Percentiles rank a stretch among this genome's conserved stretches.
phyloP scores from a whole-genome alignment of 257 asterid genomes.

The Dorcoceras hygrometricum region DNA sequence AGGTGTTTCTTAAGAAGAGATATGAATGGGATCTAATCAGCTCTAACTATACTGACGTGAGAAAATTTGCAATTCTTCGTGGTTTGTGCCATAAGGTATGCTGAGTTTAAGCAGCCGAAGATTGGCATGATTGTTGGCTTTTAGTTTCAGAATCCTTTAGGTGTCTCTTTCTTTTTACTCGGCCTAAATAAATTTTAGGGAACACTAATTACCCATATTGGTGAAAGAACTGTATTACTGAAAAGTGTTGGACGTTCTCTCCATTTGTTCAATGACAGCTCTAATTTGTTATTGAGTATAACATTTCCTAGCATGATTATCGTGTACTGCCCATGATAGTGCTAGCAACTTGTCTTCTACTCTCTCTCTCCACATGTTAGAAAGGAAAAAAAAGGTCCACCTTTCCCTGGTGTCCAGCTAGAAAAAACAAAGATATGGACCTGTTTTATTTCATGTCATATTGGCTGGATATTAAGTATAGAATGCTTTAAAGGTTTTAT shows the following conservation, averaged over 20 bases:
- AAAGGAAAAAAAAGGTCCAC: constrained; percentile 1
- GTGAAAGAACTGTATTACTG: constrained; percentile 7
- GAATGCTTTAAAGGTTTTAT: constrained; percentile 22
- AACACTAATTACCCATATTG: background rate
- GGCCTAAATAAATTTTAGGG: background rate
- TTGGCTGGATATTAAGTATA: constrained; percentile 12
- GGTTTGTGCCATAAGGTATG: constrained; percentile 93
- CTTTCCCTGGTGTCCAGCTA: constrained; percentile 1
- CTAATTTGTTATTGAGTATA: background rate
- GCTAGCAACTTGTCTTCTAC: background rate
- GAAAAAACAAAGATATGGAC: background rate
- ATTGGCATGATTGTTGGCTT: constrained; percentile 12
- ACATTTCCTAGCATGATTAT: background rate
- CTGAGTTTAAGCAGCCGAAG: constrained; percentile 22
- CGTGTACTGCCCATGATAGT: too few relatives aligned
- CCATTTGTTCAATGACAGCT: background rate
- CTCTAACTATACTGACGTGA: constrained; percentile 66
- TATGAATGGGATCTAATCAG: constrained; percentile 72
- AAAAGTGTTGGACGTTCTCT: background rate
- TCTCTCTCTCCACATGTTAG: background rate
- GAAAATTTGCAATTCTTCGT: constrained; percentile 86
- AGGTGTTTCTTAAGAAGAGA: constrained; percentile 77
- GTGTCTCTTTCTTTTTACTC: constrained; percentile 8
- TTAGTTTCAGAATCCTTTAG: constrained; percentile 12
- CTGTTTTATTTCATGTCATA: constrained; percentile 9